A percentile compares a stretch with the other conserved stretches of the same genome.
Conservation (phyloP, 2,329 filamentous ascomycete species). For the Phaeomoniella chlamydospora region DNA sequence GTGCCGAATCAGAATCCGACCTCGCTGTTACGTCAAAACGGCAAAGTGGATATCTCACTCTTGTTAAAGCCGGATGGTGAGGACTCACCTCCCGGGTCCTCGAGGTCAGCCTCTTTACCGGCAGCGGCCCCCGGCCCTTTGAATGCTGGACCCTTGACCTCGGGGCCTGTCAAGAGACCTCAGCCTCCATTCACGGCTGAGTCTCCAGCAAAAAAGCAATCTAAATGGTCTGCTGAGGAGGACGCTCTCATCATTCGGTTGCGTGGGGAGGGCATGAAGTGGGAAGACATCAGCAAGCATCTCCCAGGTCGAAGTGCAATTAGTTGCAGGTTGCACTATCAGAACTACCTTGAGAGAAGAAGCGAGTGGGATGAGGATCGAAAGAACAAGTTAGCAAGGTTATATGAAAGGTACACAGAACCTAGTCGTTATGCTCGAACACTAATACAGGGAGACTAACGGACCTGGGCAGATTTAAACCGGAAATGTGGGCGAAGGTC, state of each 20-base stretch:
- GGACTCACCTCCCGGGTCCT: slow-evolving; percentile 3
- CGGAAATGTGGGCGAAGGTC: slow-evolving; percentile 95
- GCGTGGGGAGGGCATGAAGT: slow-evolving; percentile 85
- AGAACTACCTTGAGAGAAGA: slow-evolving; percentile 88
- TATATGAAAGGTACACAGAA: slow-evolving; percentile 76
- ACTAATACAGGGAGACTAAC: too few species aligned
- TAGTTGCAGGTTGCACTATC: slow-evolving; percentile 86
- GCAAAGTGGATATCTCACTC: slow-evolving; percentile 89
- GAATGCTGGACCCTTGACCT: background rate
- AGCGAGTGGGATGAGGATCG: slow-evolving; percentile 96
- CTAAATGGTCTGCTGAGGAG: slow-evolving; percentile 91
- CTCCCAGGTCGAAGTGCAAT: slow-evolving; percentile 85
- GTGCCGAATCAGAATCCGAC: slow-evolving; percentile 16
- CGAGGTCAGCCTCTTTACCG: background rate
- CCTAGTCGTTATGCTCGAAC: too few species aligned
- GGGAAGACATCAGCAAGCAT: slow-evolving; percentile 92
- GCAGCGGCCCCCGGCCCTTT: background rate
- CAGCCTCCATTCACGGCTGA: slow-evolving; percentile 14
- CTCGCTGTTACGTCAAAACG: slow-evolving; percentile 16
- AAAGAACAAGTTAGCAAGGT: slow-evolving; percentile 86
- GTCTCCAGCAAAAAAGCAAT: slow-evolving; percentile 81
- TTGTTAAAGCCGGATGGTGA: slow-evolving; percentile 51
- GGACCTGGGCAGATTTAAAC: slow-evolving; percentile 58
- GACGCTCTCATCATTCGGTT: slow-evolving; percentile 89
- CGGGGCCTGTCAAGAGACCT: background rate